Evolutionary conservation across 1,139 yeast genomes (phyloP).

Genomic region (Neolecta irregularis): DNA sequence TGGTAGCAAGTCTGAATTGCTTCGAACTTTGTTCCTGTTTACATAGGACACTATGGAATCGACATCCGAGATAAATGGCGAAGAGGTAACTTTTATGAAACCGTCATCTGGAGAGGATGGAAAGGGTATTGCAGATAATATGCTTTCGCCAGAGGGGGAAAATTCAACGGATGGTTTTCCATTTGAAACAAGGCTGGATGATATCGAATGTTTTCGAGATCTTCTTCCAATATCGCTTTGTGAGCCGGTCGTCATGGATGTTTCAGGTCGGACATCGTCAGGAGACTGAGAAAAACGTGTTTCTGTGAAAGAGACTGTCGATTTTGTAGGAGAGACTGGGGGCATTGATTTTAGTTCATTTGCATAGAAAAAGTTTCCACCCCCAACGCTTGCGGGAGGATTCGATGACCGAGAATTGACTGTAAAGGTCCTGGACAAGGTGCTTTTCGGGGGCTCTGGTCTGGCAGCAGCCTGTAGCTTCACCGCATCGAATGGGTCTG

Average conservation of each 20-base stretch:
- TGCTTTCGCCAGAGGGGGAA: no score
- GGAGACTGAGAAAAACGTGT: not conserved
- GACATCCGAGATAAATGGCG: not conserved
- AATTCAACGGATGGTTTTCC: no score
- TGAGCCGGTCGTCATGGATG: not conserved
- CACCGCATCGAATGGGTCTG: no score
- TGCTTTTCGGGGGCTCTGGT: no score
- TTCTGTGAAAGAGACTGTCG: not conserved
- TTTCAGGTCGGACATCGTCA: not conserved
- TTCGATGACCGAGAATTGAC: no score
- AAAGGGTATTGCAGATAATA: no score
- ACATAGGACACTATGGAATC: not conserved
- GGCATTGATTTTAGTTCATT: not conserved
- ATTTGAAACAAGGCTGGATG: not conserved
- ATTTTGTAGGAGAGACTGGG: not conserved
- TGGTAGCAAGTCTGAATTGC: not conserved
- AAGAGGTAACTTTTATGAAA: no score
- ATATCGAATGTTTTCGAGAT: not conserved
- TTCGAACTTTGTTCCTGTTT: not conserved
- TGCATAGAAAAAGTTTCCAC: not conserved
- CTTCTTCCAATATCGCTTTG: not conserved
- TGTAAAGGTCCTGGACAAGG: no score
- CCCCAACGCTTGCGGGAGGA: no score
- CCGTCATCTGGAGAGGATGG: no score
- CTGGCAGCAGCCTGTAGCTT: no score